Base-by-base conservation (phyloP, 1,284 basidiomycete genomes). In the Cryptococcus wingfieldii region DNA sequence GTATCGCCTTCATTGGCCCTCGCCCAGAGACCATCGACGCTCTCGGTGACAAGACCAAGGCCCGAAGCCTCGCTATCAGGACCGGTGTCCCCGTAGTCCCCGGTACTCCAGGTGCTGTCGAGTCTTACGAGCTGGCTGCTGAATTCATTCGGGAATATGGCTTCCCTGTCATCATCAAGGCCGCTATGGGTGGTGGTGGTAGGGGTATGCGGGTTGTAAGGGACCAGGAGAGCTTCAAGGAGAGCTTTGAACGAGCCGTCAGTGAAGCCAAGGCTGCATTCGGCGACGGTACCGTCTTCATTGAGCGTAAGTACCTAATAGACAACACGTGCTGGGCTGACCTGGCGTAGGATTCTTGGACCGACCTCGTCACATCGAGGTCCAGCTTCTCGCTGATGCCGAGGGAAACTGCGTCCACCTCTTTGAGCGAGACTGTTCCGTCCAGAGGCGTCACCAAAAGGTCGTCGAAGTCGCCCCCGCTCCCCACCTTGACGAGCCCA, bases 391-490 rank as follows among this genome's bases (percentile, higher is more conserved):
- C 51, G 95, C 92, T 37, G 95, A 98, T 74, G 84, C 83, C 4
- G 78, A 86, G 59, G 95, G 95, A 53, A 96, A 97, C 81, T 89
- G 89, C 39, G 90, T 98, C 62, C 94, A 98, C 77, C 84, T 98
- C 38, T 98, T 96, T 68, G 95, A 98, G 78, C 91, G 95, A 76
- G 95, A 98, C 77, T 98, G 95, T 77, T 98, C 95, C 28, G 95
- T 98, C 28, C 95, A 98, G 78, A 83, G 95, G 66, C 84, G 95
- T 61, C 94, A 98, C 79, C 95, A 98, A 77, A 98, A 98, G 79
- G 94, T 98, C 62, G 96, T 99, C 62, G 96, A 99, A 79, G 92
- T 98, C 49, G 96, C 96, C 0, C 96, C 96, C 37, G 95, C 96
- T 23, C 91, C 88, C 47, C 90, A 96, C 76, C 84, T 98, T 51